phyloP scores from a whole-genome alignment of 192 early-diverging fungal genomes.

The Chytriomyces sp. region DNA sequence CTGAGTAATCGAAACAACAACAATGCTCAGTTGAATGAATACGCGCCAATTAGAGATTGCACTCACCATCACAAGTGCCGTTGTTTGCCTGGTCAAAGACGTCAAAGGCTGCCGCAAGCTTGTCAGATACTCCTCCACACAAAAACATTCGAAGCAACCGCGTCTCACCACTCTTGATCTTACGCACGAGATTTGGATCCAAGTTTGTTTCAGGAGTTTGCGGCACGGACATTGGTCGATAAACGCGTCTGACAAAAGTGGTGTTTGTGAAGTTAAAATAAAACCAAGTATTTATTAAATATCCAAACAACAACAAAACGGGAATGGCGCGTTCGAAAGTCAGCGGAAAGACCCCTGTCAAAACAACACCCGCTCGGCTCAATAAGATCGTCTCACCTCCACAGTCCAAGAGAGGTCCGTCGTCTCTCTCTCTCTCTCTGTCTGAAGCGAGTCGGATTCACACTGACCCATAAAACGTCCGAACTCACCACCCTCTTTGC shows the following conservation, averaged over 20 bases:
- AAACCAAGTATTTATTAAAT: too few relatives aligned
- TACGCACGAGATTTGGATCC: constrained; percentile 18
- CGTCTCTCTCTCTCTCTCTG: not conserved
- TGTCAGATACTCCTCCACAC: not conserved
- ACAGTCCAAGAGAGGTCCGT: not conserved
- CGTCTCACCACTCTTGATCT: constrained; percentile 8
- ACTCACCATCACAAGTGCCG: constrained; percentile 49
- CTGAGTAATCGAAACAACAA: constrained; percentile 15
- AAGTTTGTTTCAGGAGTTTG: constrained; percentile 3
- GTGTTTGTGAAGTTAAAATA: too few relatives aligned
- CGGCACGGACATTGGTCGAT: not conserved
- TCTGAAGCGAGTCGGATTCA: not conserved
- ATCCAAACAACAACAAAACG: constrained; percentile 4
- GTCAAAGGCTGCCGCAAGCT: constrained; percentile 46
- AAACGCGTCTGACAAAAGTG: not conserved
- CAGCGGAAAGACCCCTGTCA: constrained; percentile 8
- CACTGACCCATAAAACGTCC: not conserved
- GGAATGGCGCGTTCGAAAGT: constrained; percentile 13
- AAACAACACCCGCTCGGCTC: not conserved
- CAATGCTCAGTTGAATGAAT: not conserved
- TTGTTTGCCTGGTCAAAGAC: constrained; percentile 57
- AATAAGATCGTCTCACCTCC: not conserved
- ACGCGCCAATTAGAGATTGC: not conserved
- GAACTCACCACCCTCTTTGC: not conserved
- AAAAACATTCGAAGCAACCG: not conserved